phyloP scores from a whole-genome alignment of 331 rosid species.

The Saraca asoca region DNA sequence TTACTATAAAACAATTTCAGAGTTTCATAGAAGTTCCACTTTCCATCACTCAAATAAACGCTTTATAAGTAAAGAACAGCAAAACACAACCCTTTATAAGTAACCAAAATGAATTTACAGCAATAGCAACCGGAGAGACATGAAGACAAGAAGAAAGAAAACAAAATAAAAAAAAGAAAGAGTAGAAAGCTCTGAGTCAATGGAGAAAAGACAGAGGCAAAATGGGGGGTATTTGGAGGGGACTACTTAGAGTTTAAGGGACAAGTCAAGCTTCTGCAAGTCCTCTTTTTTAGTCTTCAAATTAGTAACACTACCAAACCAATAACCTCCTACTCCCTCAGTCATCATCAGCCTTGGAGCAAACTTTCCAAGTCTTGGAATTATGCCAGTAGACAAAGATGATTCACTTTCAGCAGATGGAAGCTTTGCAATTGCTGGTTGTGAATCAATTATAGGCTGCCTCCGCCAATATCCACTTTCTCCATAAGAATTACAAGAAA shows the following conservation, averaged over 20 bases:
- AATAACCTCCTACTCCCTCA: conserved; percentile 53
- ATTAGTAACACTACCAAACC: conserved; percentile 55
- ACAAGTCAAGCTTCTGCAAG: too few species aligned
- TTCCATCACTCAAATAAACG: conserved; percentile 28
- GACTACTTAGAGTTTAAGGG: conserved; percentile 45
- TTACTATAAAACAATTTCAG: conserved; percentile 21
- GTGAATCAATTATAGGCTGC: conserved; percentile 46
- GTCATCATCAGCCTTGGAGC: conserved; percentile 31
- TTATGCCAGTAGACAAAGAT: conserved; percentile 37
- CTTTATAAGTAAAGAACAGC: conserved; percentile 22
- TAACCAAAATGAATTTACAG: conserved; percentile 50
- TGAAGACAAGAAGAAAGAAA: conserved; percentile 20
- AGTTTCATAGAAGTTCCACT: conserved; percentile 16
- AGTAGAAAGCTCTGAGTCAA: conserved; percentile 32
- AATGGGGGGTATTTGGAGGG: neutral
- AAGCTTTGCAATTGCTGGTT: conserved; percentile 55
- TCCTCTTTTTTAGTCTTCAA: conserved; percentile 61
- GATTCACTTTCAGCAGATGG: conserved; percentile 35
- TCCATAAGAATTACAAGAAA: conserved; percentile 36
- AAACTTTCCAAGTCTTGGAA: conserved; percentile 48
- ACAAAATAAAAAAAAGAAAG: neutral
- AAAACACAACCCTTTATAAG: conserved; percentile 33
- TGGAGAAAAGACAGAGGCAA: conserved; percentile 25
- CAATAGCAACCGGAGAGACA: conserved; percentile 43
- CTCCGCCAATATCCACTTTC: conserved; percentile 51